These are phyloP conservation scores for Leptodontidium sp. DNA, from an alignment of 2,329 filamentous ascomycete genomes.

Conservation along the genomic window DNA sequence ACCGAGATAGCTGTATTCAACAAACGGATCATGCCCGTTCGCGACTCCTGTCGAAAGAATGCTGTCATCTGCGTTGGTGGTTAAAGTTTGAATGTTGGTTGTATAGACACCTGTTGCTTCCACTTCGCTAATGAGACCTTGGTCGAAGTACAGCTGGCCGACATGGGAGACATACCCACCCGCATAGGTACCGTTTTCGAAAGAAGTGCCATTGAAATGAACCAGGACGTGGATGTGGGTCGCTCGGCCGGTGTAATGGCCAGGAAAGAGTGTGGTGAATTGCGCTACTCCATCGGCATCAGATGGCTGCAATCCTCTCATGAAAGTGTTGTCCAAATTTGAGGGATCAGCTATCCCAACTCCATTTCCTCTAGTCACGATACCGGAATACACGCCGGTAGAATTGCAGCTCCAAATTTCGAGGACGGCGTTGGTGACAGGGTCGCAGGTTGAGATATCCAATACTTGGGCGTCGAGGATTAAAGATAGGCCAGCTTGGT, in stretches of 20 bases:
- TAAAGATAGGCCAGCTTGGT: conserved; percentile 49
- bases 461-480: conserved; percentile 52
- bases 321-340: conserved; percentile 52
- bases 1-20: conserved; percentile 66
- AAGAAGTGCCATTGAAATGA: conserved; percentile 48
- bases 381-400: conserved; percentile 51
- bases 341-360: conserved; percentile 38
- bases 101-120: conserved; percentile 57
- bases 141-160: conserved; percentile 71
- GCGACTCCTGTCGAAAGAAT: conserved; percentile 57
- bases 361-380: conserved; percentile 53
- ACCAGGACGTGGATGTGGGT: conserved; percentile 59
- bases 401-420: conserved; percentile 54
- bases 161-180: conserved; percentile 63
- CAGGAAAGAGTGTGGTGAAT: conserved; percentile 53
- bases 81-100: conserved; percentile 55
- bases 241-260: conserved; percentile 54
- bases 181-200: conserved; percentile 56
- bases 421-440: conserved; percentile 47
- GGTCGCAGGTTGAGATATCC: conserved; percentile 52
- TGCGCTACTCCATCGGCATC: conserved; percentile 52
- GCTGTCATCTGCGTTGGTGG: conserved; percentile 57
- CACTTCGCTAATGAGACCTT: conserved; percentile 63
- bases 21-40: conserved; percentile 56
- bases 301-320: conserved; percentile 53